Evolutionary conservation across 2,329 filamentous ascomycete species (phyloP).

Genomic region (Periconia digitata): DNA sequence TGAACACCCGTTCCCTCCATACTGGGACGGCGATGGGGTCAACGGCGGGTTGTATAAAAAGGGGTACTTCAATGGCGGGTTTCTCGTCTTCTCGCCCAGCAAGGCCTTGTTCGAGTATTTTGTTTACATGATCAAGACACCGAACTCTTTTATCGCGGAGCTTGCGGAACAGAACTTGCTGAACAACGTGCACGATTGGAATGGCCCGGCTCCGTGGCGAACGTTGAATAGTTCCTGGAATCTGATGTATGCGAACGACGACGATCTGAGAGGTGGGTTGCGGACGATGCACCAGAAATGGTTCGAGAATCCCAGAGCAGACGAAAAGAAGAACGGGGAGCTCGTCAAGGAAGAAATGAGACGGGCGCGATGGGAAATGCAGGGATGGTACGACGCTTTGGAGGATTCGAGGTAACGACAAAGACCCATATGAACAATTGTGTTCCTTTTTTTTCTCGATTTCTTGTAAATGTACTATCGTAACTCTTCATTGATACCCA

Average conservation of each 20-base stretch:
- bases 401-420: not conserved
- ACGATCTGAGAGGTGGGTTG: slow-evolving; percentile 33
- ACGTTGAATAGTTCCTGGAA: slow-evolving; percentile 42
- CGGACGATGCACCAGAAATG: slow-evolving; percentile 42
- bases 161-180: slow-evolving; percentile 47
- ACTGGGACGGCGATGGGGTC: slow-evolving; percentile 4
- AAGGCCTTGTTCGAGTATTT: slow-evolving; percentile 38
- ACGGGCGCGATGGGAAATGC: slow-evolving; percentile 2
- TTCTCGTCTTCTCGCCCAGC: slow-evolving; percentile 44
- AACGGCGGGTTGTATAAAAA: not conserved
- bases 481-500: not conserved
- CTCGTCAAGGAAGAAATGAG: not conserved
- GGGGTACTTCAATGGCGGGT: slow-evolving; percentile 42
- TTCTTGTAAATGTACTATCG: not conserved
- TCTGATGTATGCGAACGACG: slow-evolving; percentile 35
- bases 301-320: slow-evolving; percentile 17
- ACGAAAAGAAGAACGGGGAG: not conserved
- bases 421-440: not conserved
- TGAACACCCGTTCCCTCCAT: slow-evolving; percentile 35
- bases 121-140: slow-evolving; percentile 31
- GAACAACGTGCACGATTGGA: slow-evolving; percentile 46
- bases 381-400: slow-evolving; percentile 6
- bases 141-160: slow-evolving; percentile 40
- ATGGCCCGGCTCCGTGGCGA: slow-evolving; percentile 47
- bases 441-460: not conserved